phyloP scores from a whole-genome alignment of 768 basidiomycete genomes.

The Lentinula guzmanii region DNA sequence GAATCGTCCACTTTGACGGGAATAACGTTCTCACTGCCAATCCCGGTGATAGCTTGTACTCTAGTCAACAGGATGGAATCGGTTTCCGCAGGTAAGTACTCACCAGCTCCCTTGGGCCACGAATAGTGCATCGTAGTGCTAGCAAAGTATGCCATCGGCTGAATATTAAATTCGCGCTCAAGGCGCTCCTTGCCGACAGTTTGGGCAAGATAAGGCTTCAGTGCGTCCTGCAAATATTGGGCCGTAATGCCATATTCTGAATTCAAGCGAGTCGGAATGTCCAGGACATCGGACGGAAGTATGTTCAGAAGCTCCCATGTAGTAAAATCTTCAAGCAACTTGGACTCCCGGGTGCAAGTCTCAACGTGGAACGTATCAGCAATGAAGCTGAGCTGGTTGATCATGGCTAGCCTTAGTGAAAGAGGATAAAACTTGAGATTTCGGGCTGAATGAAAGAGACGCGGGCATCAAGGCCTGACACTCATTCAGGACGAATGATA shows the following conservation, averaged over 20 bases:
- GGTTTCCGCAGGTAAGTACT: slow-evolving; percentile 7
- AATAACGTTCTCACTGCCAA: slow-evolving; percentile 33
- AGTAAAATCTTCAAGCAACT: slow-evolving; percentile 22
- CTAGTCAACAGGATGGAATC: background rate
- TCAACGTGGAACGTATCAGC: slow-evolving; percentile 23
- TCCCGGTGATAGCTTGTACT: slow-evolving; percentile 31
- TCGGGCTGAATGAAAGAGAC: slow-evolving; percentile 24
- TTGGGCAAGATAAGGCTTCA: slow-evolving; percentile 29
- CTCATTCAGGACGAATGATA: background rate
- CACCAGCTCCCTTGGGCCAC: slow-evolving; percentile 43
- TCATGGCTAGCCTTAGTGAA: slow-evolving; percentile 27
- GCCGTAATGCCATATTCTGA: slow-evolving; percentile 27
- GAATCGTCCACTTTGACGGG: slow-evolving; percentile 26
- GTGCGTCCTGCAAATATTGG: slow-evolving; percentile 20
- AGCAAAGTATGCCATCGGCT: slow-evolving; percentile 14
- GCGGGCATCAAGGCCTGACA: background rate
- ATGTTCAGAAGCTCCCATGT: slow-evolving; percentile 40
- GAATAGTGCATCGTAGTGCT: slow-evolving; percentile 27
- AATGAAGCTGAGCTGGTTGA: slow-evolving; percentile 24
- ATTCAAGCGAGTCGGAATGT: slow-evolving; percentile 27
- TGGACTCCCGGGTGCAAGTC: slow-evolving; percentile 16
- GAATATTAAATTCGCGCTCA: slow-evolving; percentile 17
- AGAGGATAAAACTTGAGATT: slow-evolving; percentile 43
- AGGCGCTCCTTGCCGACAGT: slow-evolving; percentile 27
- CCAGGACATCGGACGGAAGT: slow-evolving; percentile 21